Evolutionary conservation across 306 rosid species (phyloP).

Genomic region (Canavalia ensiformis): DNA sequence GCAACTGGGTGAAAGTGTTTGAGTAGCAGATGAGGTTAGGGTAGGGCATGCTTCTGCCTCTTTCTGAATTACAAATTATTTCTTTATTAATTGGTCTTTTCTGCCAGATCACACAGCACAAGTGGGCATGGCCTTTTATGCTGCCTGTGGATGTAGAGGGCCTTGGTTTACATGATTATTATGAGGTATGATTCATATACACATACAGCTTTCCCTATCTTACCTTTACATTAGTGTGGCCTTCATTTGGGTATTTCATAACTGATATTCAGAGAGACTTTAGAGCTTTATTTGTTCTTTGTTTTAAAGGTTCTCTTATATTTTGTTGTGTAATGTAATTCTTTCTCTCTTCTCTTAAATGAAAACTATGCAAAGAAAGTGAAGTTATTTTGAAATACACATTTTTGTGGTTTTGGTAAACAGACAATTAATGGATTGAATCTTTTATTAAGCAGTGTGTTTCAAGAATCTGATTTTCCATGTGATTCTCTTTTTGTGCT

Average conservation of each 20-base stretch:
- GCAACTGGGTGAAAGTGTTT: slow-evolving; percentile 3
- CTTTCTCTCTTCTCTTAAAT: neutral
- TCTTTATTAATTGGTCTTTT: slow-evolving; percentile 48
- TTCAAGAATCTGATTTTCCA: slow-evolving; percentile 21
- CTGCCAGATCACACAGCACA: slow-evolving; percentile 85
- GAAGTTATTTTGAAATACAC: slow-evolving; percentile 26
- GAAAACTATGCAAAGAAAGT: neutral
- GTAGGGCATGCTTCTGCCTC: slow-evolving; percentile 12
- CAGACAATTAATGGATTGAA: slow-evolving; percentile 6
- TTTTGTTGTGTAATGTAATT: neutral
- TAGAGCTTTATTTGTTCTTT: slow-evolving; percentile 14
- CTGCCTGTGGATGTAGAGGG: slow-evolving; percentile 96
- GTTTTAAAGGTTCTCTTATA: slow-evolving; percentile 17
- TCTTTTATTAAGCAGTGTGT: slow-evolving; percentile 28
- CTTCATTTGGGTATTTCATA: slow-evolving; percentile 20
- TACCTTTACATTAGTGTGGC: slow-evolving; percentile 20
- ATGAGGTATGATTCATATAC: slow-evolving; percentile 65
- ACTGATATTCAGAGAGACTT: slow-evolving; percentile 13
- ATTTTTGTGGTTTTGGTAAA: neutral
- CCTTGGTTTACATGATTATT: slow-evolving; percentile 88
- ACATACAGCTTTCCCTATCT: slow-evolving; percentile 22
- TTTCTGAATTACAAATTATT: slow-evolving; percentile 9
- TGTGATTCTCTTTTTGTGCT: slow-evolving; percentile 14
- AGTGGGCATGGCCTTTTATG: slow-evolving; percentile 95
- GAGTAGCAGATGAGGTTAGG: slow-evolving; percentile 32